These are phyloP conservation scores for Nevesoporus exiguus DNA, from an alignment of 768 basidiomycete genomes.

Conservation along the genomic window DNA sequence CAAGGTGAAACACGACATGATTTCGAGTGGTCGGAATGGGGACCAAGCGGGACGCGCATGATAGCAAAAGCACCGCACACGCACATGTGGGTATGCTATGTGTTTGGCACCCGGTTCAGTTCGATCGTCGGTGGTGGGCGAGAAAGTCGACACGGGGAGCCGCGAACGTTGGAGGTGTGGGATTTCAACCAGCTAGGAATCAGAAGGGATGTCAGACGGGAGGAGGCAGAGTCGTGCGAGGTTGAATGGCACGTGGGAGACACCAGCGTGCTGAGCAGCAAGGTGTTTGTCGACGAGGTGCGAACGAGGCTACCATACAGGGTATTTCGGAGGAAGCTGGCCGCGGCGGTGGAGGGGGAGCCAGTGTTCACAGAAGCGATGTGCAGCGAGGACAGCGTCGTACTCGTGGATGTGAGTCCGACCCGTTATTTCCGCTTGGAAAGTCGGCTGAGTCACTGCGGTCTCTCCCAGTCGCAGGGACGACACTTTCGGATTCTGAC, in stretches of 20 bases:
- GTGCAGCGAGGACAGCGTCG: constrained; percentile 55
- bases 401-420: constrained; percentile 47
- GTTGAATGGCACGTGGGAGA: constrained; percentile 26
- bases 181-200: constrained; percentile 51
- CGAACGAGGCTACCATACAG: constrained; percentile 47
- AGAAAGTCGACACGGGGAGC: constrained; percentile 7
- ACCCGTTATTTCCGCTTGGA: background rate
- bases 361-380: constrained; percentile 35
- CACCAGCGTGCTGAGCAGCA: constrained; percentile 24
- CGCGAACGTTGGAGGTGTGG: constrained; percentile 37
- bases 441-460: background rate
- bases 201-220: constrained; percentile 21
- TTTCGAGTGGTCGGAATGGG: constrained; percentile 53
- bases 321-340: constrained; percentile 28
- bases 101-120: constrained; percentile 47
- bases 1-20: constrained; percentile 15
- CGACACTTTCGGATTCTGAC: constrained; percentile 30
- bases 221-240: constrained; percentile 5
- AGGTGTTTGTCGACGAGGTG: constrained; percentile 41
- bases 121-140: constrained; percentile 18
- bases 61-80: constrained; percentile 36
- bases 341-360: constrained; percentile 5
- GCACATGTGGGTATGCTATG: constrained; percentile 56
- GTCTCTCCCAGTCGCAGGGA: constrained; percentile 12
- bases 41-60: constrained; percentile 45